phyloP scores from a whole-genome alignment of 192 early-diverging fungal species.

The Coemansia sp. region DNA sequence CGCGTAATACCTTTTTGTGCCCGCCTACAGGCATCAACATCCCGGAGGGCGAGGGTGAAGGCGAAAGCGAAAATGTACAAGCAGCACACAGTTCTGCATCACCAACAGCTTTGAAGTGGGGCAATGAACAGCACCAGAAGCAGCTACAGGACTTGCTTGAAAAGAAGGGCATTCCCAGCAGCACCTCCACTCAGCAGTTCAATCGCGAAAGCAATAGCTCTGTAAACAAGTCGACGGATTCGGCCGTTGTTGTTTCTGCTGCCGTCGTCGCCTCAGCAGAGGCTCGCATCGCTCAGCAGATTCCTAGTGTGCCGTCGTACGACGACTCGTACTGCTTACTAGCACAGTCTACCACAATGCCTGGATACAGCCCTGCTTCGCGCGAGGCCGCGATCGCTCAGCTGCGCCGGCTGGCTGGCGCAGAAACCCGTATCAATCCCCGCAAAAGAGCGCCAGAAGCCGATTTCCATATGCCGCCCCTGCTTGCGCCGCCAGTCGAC shows the following conservation, averaged over 20 bases:
- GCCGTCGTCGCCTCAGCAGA: slow-evolving; percentile 1
- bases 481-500: slow-evolving; percentile 38
- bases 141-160: slow-evolving; percentile 47
- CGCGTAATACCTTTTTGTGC: slow-evolving; percentile 49
- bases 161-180: slow-evolving; percentile 17
- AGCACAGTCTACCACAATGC: slow-evolving; percentile 1
- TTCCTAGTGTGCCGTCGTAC: slow-evolving; percentile 26
- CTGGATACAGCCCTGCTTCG: slow-evolving; percentile 21
- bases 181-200: not conserved
- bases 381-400: slow-evolving; percentile 32
- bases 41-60: slow-evolving; percentile 11
- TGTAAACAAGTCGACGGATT: not conserved
- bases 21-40: slow-evolving; percentile 49
- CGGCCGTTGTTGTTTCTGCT: not conserved
- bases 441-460: not conserved
- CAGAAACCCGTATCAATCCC: slow-evolving; percentile 4
- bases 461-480: slow-evolving; percentile 17
- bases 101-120: slow-evolving; percentile 22
- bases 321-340: slow-evolving; percentile 52
- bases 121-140: slow-evolving; percentile 35
- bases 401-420: slow-evolving; percentile 33
- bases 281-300: not conserved
- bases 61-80: not conserved
- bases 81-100: not conserved
- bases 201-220: not conserved